Conservation (phyloP, 1,139 yeast species). For the Blastobotrys proliferans region DNA sequence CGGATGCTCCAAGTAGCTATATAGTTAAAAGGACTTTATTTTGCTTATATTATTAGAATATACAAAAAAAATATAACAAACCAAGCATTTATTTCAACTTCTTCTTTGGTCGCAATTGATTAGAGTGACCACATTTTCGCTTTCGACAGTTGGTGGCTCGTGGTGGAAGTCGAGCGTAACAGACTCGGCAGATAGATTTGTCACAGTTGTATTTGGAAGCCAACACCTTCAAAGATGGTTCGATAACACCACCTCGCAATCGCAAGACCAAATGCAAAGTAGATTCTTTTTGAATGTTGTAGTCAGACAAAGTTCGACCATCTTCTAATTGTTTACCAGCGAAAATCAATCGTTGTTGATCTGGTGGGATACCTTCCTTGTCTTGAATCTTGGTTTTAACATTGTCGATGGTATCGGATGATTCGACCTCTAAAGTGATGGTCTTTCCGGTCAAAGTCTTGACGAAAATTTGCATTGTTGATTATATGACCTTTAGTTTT, state of each 20-base stretch:
- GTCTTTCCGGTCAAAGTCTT: slow-evolving; percentile 74
- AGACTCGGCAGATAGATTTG: slow-evolving; percentile 97
- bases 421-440: slow-evolving; percentile 91
- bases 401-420: slow-evolving; percentile 91
- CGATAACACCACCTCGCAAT: slow-evolving; percentile 95
- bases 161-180: slow-evolving; percentile 99
- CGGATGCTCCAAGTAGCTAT: slow-evolving; percentile 1
- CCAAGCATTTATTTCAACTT: slow-evolving; percentile 81
- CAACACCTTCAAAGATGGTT: slow-evolving; percentile 98
- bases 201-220: slow-evolving; percentile 99
- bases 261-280: slow-evolving; percentile 83
- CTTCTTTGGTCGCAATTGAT: slow-evolving; percentile 99
- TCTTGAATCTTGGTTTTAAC: slow-evolving; percentile 92
- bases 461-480: slow-evolving; percentile 46
- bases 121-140: slow-evolving; percentile 99
- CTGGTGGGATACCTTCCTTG: slow-evolving; percentile 95
- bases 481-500: too few species aligned
- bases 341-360: slow-evolving; percentile 87
- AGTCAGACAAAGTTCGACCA: slow-evolving; percentile 88
- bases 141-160: slow-evolving; percentile 99
- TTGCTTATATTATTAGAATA: neutral
- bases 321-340: slow-evolving; percentile 95
- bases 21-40: neutral
- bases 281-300: slow-evolving; percentile 94
- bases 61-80: slow-evolving; percentile 1